Conservation (phyloP, 2,329 filamentous ascomycete species). For the Ascochyta clinopodiicola region DNA sequence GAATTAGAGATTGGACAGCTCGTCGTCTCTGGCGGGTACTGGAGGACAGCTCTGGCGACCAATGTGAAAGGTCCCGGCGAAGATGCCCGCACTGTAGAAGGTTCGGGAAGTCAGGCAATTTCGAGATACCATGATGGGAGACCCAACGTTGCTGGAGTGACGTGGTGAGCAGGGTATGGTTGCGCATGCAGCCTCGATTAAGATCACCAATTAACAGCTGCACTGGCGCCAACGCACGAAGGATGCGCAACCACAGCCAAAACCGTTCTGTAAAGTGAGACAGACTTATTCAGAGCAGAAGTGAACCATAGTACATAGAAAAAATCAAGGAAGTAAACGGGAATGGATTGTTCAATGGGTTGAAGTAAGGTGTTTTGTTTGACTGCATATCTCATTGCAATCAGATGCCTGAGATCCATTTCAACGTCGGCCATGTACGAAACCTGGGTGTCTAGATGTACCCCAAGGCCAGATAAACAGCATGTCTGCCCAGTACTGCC, state of each 20-base stretch:
- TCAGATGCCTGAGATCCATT: not conserved
- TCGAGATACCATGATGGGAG: not conserved
- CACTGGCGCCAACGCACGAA: constrained; percentile 11
- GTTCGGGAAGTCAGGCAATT: constrained; percentile 9
- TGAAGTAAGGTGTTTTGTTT: not conserved
- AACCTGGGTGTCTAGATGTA: not conserved
- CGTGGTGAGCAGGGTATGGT: constrained; percentile 11
- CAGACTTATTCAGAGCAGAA: not conserved
- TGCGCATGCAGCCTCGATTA: constrained; percentile 5
- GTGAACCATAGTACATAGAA: not conserved
- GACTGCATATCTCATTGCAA: not conserved
- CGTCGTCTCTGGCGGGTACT: not conserved
- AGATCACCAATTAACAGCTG: constrained; percentile 7
- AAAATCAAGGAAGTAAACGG: not conserved
- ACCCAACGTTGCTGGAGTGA: constrained; percentile 14
- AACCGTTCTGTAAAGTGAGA: not conserved
- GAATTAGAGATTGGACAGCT: not conserved
- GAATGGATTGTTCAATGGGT: not conserved
- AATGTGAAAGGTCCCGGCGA: constrained; percentile 8
- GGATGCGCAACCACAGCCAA: not conserved
- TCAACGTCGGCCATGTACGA: not conserved
- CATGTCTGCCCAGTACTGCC: not conserved
- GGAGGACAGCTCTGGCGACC: not conserved
- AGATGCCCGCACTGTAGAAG: not conserved
- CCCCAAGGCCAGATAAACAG: not conserved